A percentile compares a stretch with the other conserved stretches of the same genome.
Evolutionary conservation across 2,329 filamentous ascomycete genomes (phyloP).

Genomic region (Laburnicola sp.): DNA sequence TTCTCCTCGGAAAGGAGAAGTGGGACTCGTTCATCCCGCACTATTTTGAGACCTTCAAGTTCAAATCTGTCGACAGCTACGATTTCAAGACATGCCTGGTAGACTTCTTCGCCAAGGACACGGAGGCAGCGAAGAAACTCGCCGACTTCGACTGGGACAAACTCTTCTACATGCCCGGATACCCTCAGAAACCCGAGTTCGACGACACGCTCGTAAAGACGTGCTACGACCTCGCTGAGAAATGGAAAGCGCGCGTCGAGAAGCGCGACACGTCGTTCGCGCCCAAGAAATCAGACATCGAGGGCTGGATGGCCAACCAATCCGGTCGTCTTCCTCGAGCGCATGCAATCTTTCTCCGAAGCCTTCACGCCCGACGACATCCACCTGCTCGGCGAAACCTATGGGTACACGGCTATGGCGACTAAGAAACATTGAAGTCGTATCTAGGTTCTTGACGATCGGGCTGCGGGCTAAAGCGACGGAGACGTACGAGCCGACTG

Average conservation of each 20-base stretch:
- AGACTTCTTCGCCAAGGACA: conserved; percentile 77
- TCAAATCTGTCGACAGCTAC: conserved; percentile 87
- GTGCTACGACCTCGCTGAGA: conserved; percentile 78
- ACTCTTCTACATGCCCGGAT: conserved; percentile 84
- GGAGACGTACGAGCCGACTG: conserved; percentile 69
- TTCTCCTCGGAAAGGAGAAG: conserved; percentile 77
- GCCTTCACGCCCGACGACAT: conserved; percentile 68
- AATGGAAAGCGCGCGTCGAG: conserved; percentile 68
- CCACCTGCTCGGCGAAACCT: conserved; percentile 71
- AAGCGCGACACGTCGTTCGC: conserved; percentile 48
- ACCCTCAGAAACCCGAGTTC: conserved; percentile 88
- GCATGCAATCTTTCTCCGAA: conserved; percentile 67
- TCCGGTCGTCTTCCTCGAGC: conserved; percentile 87
- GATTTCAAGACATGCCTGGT: conserved; percentile 90
- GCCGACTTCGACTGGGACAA: conserved; percentile 82
- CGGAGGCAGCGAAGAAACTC: conserved; percentile 64
- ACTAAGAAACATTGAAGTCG: conserved; percentile 88
- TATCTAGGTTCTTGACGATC: conserved; percentile 76
- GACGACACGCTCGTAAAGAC: conserved; percentile 84
- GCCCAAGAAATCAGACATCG: conserved; percentile 70
- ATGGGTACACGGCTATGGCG: conserved; percentile 62
- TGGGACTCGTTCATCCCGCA: conserved; percentile 96
- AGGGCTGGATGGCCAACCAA: conserved; percentile 80
- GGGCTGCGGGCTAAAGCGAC: conserved; percentile 74
- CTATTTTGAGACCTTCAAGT: conserved; percentile 85